Evolutionary conservation across 495 filamentous ascomycete genomes (phyloP).

Genomic region (Penicillium waksmanii): DNA sequence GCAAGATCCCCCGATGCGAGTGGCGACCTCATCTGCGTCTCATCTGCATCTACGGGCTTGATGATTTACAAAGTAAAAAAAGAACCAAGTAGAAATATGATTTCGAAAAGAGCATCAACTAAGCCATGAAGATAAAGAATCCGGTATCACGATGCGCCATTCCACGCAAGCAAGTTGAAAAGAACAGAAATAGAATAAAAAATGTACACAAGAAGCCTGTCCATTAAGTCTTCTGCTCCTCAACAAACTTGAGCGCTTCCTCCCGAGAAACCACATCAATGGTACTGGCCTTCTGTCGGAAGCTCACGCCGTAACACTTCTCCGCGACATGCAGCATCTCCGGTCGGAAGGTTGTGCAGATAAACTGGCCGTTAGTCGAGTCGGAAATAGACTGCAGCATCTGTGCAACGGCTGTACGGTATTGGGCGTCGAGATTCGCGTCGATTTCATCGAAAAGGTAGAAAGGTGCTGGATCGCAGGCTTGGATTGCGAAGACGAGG

Average conservation of each 20-base stretch:
- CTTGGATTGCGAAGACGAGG: conserved; percentile 97
- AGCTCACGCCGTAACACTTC: conserved; percentile 96
- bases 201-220: conserved; percentile 22
- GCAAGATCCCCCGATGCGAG: no score
- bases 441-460: conserved; percentile 99
- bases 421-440: conserved; percentile 96
- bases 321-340: conserved; percentile 95
- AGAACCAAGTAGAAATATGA: no score
- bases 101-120: no score
- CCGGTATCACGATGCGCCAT: conserved; percentile 29
- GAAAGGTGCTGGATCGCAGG: conserved; percentile 95
- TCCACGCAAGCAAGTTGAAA: neutral
- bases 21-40: no score
- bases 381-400: conserved; percentile 80
- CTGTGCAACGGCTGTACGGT: conserved; percentile 88
- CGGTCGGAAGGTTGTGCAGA: conserved; percentile 95
- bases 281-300: conserved; percentile 88
- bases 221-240: conserved; percentile 64
- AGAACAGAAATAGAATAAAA: conserved; percentile 5
- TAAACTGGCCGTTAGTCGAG: conserved; percentile 65
- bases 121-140: conserved; percentile 7
- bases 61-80: no score
- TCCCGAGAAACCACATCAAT: conserved; percentile 88
- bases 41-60: no score
- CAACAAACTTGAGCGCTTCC: conserved; percentile 90